Base-by-base conservation (phyloP, 495 filamentous ascomycete species). In the Aspergillus bridgeri region DNA sequence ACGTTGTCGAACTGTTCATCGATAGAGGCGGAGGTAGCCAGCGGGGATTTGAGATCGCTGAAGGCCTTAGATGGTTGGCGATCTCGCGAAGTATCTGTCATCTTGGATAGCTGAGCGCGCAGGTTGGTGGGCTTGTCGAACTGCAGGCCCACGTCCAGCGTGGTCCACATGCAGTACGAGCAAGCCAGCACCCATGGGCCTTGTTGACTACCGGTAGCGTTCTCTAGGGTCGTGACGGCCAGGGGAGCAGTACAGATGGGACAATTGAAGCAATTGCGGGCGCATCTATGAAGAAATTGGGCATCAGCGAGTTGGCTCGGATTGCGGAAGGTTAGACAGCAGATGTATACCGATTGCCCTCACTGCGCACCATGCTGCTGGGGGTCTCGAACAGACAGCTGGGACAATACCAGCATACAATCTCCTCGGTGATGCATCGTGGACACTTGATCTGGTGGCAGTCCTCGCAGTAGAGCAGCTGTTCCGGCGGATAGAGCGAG, bases 371-470 rank as follows among this genome's bases (percentile, higher is more conserved):
- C 69, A 88, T 89, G 65, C 87, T 92, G 67, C 87, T 93, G 9
- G 92, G 90, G 33, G 94, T 91, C 73, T 98, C 94, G 64, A 98
- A 97, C 55, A 98, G 71, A 71, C 94, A 98, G 69, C 81, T 92
- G n/a, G 94, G 94, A 68, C 94, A 98, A 66, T 88, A 98, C 81
- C 89, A 96, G 58, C 88, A 91, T 49, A 95, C 85, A 44, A 96
- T 89, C 73, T 98, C 94, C 65, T 98, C 94, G 21, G 86, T 79
- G 19, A 91, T 90, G 67, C 94, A 98, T 69, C 91, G 81, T 6
- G 91, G 90, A 66, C 94, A 98, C 60, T 92, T 87, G 54, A 98
- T 93, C 73, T 96, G 86, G 61, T 94, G 90, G 69, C 94, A 98
- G 69, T 97, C 95, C 66, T 96, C 91, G 74, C 94, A 98, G 73